Evolutionary conservation across 805 yeast genomes (phyloP), one percentile per base, ranked within the genome.

Genomic region (Wickerhamiella sergipiensis): DNA sequence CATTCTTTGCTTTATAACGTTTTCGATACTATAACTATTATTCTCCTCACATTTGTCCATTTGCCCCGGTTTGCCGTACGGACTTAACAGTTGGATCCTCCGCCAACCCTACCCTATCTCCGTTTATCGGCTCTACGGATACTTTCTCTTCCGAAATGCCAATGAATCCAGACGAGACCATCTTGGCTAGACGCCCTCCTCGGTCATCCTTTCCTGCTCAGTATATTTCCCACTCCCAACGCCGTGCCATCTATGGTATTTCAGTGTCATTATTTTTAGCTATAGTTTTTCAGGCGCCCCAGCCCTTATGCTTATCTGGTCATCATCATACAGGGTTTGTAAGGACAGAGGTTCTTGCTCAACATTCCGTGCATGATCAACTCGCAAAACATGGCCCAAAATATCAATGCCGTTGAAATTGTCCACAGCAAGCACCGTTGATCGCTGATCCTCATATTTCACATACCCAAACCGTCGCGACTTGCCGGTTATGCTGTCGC

Each of bases 351-450:
- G 7, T 18, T 36, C 19, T 17, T 36, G 40, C 18, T 36, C 40
- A n/a, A 36, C 9, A 36, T 36, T 36, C 7, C 39, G 12, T 2
- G 47, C 47, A 29, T 45, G 47, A 18, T 45, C 47, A 3, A 45
- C 38, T 12, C 31, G 10, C 13, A 45, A 15, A 33, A 12, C n/a
- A 23, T 29, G 22, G 23, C 24, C 52, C 21, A 45, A 17, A 23
- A 53, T 47, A 17, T 18, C 13, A 0, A 71, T 64, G 1, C 95
- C 95, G 62, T 86, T 85, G 55, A 90, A 71, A 62, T 90, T 90
- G 65, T 90, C 97, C 2, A 90, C 81, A 0, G 97, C 95, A 24
- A 90, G 69, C 0, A 86, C 75, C 18, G 95, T 79, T 1, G 94
- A 83, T 47, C 83, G 70, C 65, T 80, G 85, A 58, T 85, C 86